Evolutionary conservation across 805 yeast genomes (phyloP), one percentile per base, ranked within the genome.

Genomic region (Saccharomyces mikatae): DNA sequence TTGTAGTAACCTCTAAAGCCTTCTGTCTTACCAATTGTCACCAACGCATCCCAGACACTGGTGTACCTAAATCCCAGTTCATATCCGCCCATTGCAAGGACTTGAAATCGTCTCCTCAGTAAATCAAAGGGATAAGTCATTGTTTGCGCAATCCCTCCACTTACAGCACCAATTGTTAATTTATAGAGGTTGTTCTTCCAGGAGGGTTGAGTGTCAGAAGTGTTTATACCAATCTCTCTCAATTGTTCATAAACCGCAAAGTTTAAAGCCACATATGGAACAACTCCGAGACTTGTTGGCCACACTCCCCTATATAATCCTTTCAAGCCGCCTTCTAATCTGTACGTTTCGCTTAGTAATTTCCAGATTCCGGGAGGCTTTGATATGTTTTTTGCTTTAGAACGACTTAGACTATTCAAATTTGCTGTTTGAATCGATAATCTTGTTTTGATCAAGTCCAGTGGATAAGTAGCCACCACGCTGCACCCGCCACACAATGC

Each of bases 261-360:
- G 71, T 91, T 92, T 52, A 92, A 79, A 3, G 96, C 96, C 31
- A 89, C 97, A 65, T 91, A 94, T 1, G 98, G 97, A 1, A 96
- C 97, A 22, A 94, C 97, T 1, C 98, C 97, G 54, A 88, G 71
- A 1, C 91, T 82, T 0, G 98, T 92, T n/a, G 98, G 96, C 57
- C 84, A 74, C 11, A 91, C 75, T 2, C 99, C 99, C 51, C 91
- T 76, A 67, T 88, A 92, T 14, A 92, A 74, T 0, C 90, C 96
- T 1, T 66, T 57, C 8, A 89, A 26, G 0, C 97, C 96, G 41
- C 98, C 98, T 71, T 92, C 99, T 14, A 76, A 78, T 14, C 61
- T 63, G 70, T 87, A 88, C 22, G 90, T 89, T 17, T 76, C 72
- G 36, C 58, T 62, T 54, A 87, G 66, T 1, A 89, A 78, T 10